Evolutionary conservation across 2,329 filamentous ascomycete species (phyloP).

Genomic region (Stromatinia cepivora): DNA sequence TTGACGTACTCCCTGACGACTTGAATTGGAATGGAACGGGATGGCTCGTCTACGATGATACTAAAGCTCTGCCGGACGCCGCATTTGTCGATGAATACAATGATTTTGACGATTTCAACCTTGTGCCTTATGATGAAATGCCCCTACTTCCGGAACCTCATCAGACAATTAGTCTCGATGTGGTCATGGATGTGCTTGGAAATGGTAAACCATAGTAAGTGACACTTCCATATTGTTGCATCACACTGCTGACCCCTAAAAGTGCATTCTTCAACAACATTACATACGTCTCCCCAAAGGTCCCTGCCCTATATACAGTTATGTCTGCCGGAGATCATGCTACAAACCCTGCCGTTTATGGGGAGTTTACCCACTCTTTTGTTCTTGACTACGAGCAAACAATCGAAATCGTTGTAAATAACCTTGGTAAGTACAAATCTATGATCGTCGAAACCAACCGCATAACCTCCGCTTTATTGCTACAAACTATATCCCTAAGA

Average conservation of each 20-base stretch:
- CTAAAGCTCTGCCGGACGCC: constrained; percentile 50
- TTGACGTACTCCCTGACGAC: constrained; percentile 60
- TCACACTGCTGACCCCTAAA: constrained; percentile 12
- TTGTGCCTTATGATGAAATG: constrained; percentile 68
- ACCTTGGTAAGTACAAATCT: constrained; percentile 46
- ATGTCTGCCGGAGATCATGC: constrained; percentile 55
- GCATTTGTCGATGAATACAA: constrained; percentile 60
- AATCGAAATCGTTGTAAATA: constrained; percentile 77
- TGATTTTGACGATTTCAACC: constrained; percentile 70
- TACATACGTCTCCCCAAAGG: constrained; percentile 63
- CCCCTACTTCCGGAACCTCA: constrained; percentile 61
- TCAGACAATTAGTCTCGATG: constrained; percentile 60
- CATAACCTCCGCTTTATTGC: no score
- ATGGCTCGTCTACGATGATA: constrained; percentile 60
- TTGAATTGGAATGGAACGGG: constrained; percentile 69
- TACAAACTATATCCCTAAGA: not conserved
- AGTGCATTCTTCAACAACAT: constrained; percentile 61
- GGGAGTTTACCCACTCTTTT: constrained; percentile 63
- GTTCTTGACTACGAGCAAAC: constrained; percentile 68
- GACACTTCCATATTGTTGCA: not conserved
- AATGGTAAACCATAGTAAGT: constrained; percentile 67
- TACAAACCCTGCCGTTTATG: constrained; percentile 62
- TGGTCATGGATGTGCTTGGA: constrained; percentile 66
- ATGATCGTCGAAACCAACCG: not conserved
- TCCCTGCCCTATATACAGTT: constrained; percentile 68